Base-by-base conservation (phyloP, 225 moss, liverwort and hornwort genomes). In the Ulota crispa region DNA sequence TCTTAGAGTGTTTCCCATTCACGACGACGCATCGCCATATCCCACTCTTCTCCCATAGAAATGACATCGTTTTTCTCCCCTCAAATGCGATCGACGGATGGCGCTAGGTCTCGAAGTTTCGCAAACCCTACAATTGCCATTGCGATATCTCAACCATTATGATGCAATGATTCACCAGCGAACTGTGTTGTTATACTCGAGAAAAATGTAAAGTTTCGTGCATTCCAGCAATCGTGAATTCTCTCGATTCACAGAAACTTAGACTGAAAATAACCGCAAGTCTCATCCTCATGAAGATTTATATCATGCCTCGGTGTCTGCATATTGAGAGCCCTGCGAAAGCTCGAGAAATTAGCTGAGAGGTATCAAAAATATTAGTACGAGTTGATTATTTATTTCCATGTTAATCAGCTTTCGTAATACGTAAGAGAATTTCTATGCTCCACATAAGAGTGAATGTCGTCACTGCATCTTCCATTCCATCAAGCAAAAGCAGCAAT, bases 11-110 rank as follows among this genome's bases (percentile, higher is more conserved):
- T 41, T 87, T 84, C 41, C 90, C 83, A 8, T 88, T 91, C 28
- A 85, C 73, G 78, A 90, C 92, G 23, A 93, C 74, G 89, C 94
- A 93, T 68, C 86, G 84, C 93, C 93, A 90, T 64, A 83, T 47
- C 16, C 84, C 53, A 64, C 88, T 89, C 72, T 94, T 90, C 87
- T 92, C 91, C 83, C 84, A 94, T 12, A 93, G 18, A 53, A 79
- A 92, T n/a, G 92, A 92, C 92, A 94, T 92, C 47, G n/a, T 41
- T 34, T 9, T 24, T 18, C 4, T 14, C 73, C 18, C 41, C 27
- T n/a, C 24, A 32, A 64, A 64, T 77, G 21, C 12, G 27, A 67
- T 43, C 24, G 12, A 68, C 7, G 68, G n/a, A 11, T 26, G 60
- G 60, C 27, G 60, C 60, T 27, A 27, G 26, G 27, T 60, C 26